Evolutionary conservation across 768 basidiomycete genomes (phyloP), one percentile per base, ranked within the genome.

Genomic region (Serpula lacrymans): DNA sequence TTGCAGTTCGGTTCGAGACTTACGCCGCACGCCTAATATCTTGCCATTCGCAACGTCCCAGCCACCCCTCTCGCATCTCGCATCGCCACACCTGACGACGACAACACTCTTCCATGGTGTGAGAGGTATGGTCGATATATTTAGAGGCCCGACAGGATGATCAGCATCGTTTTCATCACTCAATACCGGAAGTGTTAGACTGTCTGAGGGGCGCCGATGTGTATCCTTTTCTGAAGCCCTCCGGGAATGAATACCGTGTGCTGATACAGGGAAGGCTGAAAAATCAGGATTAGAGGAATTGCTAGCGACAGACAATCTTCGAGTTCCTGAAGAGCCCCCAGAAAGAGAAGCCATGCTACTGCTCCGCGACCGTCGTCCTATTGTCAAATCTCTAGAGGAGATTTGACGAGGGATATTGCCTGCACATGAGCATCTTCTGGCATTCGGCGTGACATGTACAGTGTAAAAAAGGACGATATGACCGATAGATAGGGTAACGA

Each of bases 231-330:
- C 88, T 3, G 84, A 84, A 16, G 73, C 71, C 36, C 87, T 72
- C 33, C 87, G 74, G 18, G 85, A 80, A 56, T 89, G 78, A 27
- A 84, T 74, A 14, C 85, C 90, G 53, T 88, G 88, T 2, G 72
- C 87, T 5, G 85, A 90, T 17, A 92, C 75, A 9, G 89, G 89
- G 56, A 89, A 92, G 7, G 76, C 67, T 5, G 75, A 63, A 0
- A 69, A 56, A 39, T 82, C 78, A 16, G 43, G 20, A 16, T 60
- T 53, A 18, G 58, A 50, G 62, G 72, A 36, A 63, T 58, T 14
- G 14, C 57, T 54, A 23, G 64, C 58, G 18, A 75, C 64, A 4
- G 76, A 72, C 12, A 78, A 53, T 41, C 77, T 68, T 33, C 75
- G 69, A n/a, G 62, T 49, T 1, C 78, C 78, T 2, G 64, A 59